These are phyloP conservation scores for Penicillium lividum DNA, from an alignment of 495 filamentous ascomycete species.

Conservation along the genomic window DNA sequence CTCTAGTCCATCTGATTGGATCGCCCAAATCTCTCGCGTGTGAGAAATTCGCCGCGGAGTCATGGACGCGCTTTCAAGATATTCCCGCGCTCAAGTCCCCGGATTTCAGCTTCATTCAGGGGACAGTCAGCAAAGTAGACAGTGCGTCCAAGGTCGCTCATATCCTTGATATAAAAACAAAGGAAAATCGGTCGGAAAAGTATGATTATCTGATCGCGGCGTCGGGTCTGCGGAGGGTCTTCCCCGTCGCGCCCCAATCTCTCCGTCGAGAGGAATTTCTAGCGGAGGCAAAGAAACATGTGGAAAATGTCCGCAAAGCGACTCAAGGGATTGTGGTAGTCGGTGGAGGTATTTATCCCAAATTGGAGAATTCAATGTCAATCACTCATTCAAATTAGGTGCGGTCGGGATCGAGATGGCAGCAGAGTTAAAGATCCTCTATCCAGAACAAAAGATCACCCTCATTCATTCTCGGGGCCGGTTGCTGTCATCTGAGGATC, in stretches of 20 bases:
- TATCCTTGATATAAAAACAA: conserved; percentile 34
- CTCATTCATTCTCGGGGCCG: conserved; percentile 65
- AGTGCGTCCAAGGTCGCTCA: conserved; percentile 50
- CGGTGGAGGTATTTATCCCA: conserved; percentile 43
- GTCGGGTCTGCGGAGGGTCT: conserved; percentile 60
- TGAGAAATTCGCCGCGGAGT: conserved; percentile 52
- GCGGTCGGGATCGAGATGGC: conserved; percentile 75
- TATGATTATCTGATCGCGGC: conserved; percentile 69
- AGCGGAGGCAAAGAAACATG: conserved; percentile 45
- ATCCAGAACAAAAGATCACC: conserved; percentile 59
- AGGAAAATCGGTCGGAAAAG: conserved; percentile 27
- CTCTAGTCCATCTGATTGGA: conserved; percentile 60
- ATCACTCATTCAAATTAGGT: conserved; percentile 32
- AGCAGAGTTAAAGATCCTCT: conserved; percentile 60
- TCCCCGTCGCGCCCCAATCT: conserved; percentile 63
- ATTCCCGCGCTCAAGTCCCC: conserved; percentile 57
- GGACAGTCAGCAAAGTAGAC: conserved; percentile 56
- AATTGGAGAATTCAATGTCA: background rate
- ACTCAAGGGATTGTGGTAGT: conserved; percentile 58
- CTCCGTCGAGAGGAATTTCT: conserved; percentile 55
- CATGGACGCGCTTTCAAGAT: conserved; percentile 62
- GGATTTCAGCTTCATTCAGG: conserved; percentile 56
- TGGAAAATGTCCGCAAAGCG: conserved; percentile 27
- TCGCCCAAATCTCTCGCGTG: conserved; percentile 61
- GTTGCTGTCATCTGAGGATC: conserved; percentile 65